Percentiles rank a stretch among this genome's conserved stretches.
Conservation (phyloP, 306 rosid species). For the Corylus heterophylla region DNA sequence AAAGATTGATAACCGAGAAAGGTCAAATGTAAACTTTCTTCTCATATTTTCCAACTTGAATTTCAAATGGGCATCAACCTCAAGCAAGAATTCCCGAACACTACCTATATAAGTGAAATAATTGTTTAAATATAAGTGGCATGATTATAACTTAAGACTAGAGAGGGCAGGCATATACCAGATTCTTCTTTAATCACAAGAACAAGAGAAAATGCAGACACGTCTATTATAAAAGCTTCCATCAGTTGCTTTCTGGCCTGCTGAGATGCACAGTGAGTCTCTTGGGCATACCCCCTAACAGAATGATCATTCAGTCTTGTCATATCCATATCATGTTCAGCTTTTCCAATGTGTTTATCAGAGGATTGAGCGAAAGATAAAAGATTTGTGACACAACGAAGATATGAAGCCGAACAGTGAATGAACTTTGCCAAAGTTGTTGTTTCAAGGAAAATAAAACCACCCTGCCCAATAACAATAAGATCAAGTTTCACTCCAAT, state of each 20-base stretch:
- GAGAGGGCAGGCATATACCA: constrained; percentile 45
- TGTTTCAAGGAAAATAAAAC: constrained; percentile 67
- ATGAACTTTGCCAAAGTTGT: constrained; percentile 53
- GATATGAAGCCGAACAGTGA: constrained; percentile 48
- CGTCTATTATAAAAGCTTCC: constrained; percentile 48
- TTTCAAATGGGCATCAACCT: constrained; percentile 55
- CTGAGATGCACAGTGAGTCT: constrained; percentile 37
- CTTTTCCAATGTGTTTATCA: constrained; percentile 32
- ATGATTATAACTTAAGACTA: constrained; percentile 9
- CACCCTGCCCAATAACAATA: constrained; percentile 65
- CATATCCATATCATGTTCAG: constrained; percentile 36
- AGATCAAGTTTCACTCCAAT: constrained; percentile 29
- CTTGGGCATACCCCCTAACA: constrained; percentile 36
- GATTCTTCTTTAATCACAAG: constrained; percentile 61
- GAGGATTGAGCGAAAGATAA: constrained; percentile 35
- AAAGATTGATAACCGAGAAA: constrained; percentile 60
- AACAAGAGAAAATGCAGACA: constrained; percentile 53
- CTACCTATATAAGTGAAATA: constrained; percentile 56
- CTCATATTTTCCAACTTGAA: constrained; percentile 46
- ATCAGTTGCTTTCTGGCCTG: constrained; percentile 43
- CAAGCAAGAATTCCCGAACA: constrained; percentile 60
- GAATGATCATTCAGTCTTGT: constrained; percentile 23
- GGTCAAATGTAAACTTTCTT: constrained; percentile 49
- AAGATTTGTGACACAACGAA: constrained; percentile 41
- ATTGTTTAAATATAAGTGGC: constrained; percentile 9